Base-by-base conservation (phyloP, 441 rosid species). In the Pelargonium cotyledonis region DNA sequence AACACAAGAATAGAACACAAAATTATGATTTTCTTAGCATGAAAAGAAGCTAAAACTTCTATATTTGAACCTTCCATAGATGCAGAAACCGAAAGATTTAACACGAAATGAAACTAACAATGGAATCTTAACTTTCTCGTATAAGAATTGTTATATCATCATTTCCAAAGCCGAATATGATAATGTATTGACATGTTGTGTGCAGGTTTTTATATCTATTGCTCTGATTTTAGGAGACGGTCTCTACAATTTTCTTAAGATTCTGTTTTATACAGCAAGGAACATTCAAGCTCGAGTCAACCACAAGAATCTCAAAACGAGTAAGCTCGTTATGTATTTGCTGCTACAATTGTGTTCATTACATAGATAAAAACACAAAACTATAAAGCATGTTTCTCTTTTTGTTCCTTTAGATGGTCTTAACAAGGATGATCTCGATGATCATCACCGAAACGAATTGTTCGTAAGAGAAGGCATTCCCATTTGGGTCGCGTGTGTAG, bases 181-280 rank as follows among this genome's bases (percentile, higher is more conserved):
- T 61, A 12, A 15, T 61, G 38, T 31, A 31, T 2, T 31, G 38
- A 31, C 4, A 31, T 4, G 38, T 31, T 4, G 4, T 31, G 11
- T 80, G 71, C 85, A 92, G 97, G 96, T 93, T 65, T 94, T 94
- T 64, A 76, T 94, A 77, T 84, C 96, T 14, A 89, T 94, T 69
- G 79, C 99, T 51, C 74, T 91, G 67, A 89, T 94, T 68, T 86
- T 94, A 0, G 97, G 97, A 31, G 99, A 94, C 55, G 97, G 99
- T 1, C 89, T 94, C 72, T 91, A 91, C 88, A 91, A 94, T 68
- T 94, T 94, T 82, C 76, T 89, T 68, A 94, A 91, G 84, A 88
- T 89, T 63, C 79, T 94, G 40, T 75, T 60, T 63, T 81, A 75
- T 68, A 87, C 86, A 15, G 90, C 87, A 29, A 63, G 70, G 69